Base-by-base conservation (phyloP, 768 basidiomycete genomes). In the Panus rudis region DNA sequence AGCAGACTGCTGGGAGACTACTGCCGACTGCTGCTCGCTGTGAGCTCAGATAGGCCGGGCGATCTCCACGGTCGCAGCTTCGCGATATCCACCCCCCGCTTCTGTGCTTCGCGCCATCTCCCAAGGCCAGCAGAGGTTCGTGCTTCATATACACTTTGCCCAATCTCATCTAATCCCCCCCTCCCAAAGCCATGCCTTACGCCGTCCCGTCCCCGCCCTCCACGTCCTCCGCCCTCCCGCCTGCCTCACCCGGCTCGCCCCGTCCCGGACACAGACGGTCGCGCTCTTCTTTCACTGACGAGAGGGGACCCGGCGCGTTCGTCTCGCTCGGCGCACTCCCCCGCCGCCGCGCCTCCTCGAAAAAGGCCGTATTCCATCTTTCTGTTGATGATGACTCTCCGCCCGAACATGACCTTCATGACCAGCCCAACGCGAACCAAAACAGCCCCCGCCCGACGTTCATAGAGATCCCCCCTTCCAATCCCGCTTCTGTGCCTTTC, bases 241-340 rank as follows among this genome's bases (percentile, higher is more conserved):
- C 43, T 44, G 13, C 40, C 30, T 22, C 46, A 20, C 35, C 50
- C 8, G 20, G 21, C 16, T 43, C 39, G 39, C 37, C 42, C 35
- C 47, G 48, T 14, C 43, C 35, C n/a, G 20, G 14, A 11, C 59
- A 62, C 53, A 51, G 61, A 30, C 57, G 61, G 49, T 47, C 61
- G 22, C 58, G 59, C 48, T 62, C 61, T 24, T 45, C 52, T 4
- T 70, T 70, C 53, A 62, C 68, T 31, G 64, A 69, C 21, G 65
- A 69, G 43, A 56, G 54, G 39, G 68, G 69, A 30, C 57, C 64
- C 17, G 76, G 76, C 46, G 68, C 78, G 17, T 78, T 79, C 43
- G 63, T 64, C 14, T 59, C 72, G 10, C 63, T 79, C 34, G 66
- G 68, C 21, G 38, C 52, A 14, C 69, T 78, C 26, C 78, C 78